A percentile compares a stretch with the other conserved stretches of the same genome.
Conservation (phyloP, 169 alveolate genomes). For the Ichthyophthirius multifiliis region DNA sequence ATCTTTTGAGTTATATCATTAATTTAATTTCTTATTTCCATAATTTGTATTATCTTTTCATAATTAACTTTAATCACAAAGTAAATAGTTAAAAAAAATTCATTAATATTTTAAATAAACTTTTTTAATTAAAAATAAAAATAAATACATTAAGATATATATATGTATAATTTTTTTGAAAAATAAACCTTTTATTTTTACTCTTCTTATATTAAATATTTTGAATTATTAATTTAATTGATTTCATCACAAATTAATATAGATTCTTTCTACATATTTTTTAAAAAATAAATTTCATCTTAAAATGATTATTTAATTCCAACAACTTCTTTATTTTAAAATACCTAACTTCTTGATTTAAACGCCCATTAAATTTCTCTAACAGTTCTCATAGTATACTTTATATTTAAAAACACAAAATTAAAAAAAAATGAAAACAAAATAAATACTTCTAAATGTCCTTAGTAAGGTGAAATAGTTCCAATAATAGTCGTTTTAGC, state of each 20-base stretch:
- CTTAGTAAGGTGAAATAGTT: not conserved
- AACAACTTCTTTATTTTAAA: not conserved
- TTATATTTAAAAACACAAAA: not conserved
- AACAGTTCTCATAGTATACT: conserved; percentile 6
- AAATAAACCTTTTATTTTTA: not conserved
- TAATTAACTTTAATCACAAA: not conserved
- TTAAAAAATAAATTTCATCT: not conserved
- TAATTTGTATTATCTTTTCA: not conserved
- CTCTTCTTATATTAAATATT: not conserved
- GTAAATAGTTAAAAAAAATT: too few relatives aligned
- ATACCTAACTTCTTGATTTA: not conserved
- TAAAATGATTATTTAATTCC: not conserved
- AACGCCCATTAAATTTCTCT: not conserved
- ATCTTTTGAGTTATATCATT: not conserved
- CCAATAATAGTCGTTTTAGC: not conserved
- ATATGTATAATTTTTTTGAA: too few relatives aligned
- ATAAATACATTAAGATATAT: too few relatives aligned
- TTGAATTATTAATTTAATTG: not conserved
- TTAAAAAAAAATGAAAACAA: not conserved
- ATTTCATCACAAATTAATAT: not conserved
- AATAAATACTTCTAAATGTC: not conserved
- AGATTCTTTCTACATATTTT: not conserved
- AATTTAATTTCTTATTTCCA: not conserved
- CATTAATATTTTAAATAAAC: too few relatives aligned
- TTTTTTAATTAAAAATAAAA: too few relatives aligned